Conservation (phyloP, 352 stramenopile species). For the Aphanomyces astaci region DNA sequence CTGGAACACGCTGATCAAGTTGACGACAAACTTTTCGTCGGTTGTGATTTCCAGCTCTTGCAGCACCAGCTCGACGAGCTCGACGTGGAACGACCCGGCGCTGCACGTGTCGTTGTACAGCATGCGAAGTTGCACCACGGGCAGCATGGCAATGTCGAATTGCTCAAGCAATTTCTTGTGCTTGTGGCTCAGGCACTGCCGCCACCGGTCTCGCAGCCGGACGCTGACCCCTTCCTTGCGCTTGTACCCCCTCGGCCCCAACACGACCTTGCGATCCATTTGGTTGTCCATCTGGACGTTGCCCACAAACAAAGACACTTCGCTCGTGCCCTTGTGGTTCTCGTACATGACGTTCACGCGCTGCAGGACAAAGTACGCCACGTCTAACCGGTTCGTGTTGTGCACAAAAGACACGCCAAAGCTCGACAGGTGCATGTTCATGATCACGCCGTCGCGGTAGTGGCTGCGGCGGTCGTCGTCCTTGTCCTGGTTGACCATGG, state of each 20-base stretch:
- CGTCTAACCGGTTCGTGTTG: slow-evolving; percentile 77
- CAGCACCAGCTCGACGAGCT: slow-evolving; percentile 80
- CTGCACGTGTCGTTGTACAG: slow-evolving; percentile 77
- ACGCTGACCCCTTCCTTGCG: slow-evolving; percentile 83
- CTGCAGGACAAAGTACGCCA: slow-evolving; percentile 81
- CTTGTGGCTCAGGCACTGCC: slow-evolving; percentile 74
- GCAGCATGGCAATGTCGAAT: slow-evolving; percentile 49
- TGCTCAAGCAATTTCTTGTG: slow-evolving; percentile 78
- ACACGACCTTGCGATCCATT: slow-evolving; percentile 79
- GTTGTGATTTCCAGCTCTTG: slow-evolving; percentile 84
- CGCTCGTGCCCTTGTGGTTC: slow-evolving; percentile 56
- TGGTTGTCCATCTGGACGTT: slow-evolving; percentile 88
- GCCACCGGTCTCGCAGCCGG: slow-evolving; percentile 72
- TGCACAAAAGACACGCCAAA: slow-evolving; percentile 78
- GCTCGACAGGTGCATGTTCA: slow-evolving; percentile 72
- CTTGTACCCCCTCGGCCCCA: slow-evolving; percentile 70
- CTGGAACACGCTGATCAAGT: slow-evolving; percentile 85
- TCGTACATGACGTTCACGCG: slow-evolving; percentile 71
- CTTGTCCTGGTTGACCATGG: neutral
- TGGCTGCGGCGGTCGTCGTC: neutral
- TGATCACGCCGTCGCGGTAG: slow-evolving; percentile 45
- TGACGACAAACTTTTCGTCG: slow-evolving; percentile 86
- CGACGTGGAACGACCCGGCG: slow-evolving; percentile 77
- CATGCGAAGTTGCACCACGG: slow-evolving; percentile 77
- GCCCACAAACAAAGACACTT: slow-evolving; percentile 70